Conservation (phyloP, 2,329 filamentous ascomycete species). For the Xylaria polymorpha region DNA sequence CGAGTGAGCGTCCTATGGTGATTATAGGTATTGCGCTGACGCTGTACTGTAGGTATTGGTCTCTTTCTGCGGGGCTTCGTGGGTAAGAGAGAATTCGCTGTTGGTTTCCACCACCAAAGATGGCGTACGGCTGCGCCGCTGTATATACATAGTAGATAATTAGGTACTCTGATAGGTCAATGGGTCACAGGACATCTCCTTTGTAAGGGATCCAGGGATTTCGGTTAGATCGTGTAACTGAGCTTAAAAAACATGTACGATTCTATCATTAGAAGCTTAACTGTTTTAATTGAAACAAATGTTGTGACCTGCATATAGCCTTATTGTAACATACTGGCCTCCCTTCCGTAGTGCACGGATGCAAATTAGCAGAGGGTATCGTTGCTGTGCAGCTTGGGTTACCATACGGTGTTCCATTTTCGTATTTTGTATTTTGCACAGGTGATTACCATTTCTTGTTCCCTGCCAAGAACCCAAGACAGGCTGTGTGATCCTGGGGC, state of each 20-base stretch:
- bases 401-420: background rate
- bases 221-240: background rate
- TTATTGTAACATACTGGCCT: no score
- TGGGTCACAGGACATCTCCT: background rate
- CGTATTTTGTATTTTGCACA: background rate
- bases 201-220: background rate
- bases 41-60: background rate
- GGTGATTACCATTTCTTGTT: background rate
- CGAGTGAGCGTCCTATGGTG: background rate
- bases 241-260: background rate
- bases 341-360: no score
- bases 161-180: conserved; percentile 2
- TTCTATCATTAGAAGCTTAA: background rate
- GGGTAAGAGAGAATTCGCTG: no score
- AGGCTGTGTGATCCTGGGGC: conserved; percentile 1
- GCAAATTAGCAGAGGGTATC: no score
- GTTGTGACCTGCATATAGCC: background rate
- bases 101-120: background rate
- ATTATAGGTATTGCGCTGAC: background rate
- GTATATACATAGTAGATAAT: background rate
- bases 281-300: background rate
- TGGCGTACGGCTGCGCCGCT: background rate
- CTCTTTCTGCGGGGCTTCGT: background rate
- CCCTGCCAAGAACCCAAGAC: conserved; percentile 22
- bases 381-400: background rate